Conservation (phyloP, 163 green algal species). For the Scenedesmus sp. region DNA sequence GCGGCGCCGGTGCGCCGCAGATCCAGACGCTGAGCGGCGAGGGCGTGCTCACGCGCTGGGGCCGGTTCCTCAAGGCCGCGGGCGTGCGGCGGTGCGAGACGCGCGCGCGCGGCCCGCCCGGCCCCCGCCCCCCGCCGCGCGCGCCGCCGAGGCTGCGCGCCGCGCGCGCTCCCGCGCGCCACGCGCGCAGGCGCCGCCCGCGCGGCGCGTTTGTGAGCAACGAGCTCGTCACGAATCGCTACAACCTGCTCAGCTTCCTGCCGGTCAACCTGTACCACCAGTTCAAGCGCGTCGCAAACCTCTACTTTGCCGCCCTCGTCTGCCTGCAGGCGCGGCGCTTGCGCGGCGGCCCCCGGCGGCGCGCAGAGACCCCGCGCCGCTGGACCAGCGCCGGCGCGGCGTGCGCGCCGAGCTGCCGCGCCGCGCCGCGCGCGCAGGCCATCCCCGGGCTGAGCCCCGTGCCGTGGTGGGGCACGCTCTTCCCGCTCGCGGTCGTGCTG, state of each 20-base stretch:
- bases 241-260: constrained; percentile 75
- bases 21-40: constrained; percentile 37
- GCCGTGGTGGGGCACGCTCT: constrained; percentile 78
- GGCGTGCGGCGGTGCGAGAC: constrained; percentile 15
- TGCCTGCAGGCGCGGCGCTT: constrained; percentile 41
- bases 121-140: neutral
- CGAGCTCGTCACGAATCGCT: constrained; percentile 42
- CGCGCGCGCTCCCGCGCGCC: neutral
- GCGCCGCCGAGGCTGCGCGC: neutral
- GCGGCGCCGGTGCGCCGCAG: neutral
- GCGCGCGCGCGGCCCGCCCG: neutral
- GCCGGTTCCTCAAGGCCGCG: constrained; percentile 11
- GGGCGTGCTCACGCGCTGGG: constrained; percentile 27
- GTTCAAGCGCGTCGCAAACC: constrained; percentile 87
- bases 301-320: constrained; percentile 76
- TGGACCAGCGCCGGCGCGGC: neutral
- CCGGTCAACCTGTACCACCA: constrained; percentile 86
- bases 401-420: neutral
- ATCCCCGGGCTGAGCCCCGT: constrained; percentile 75
- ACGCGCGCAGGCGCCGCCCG: neutral
- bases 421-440: constrained; percentile 61
- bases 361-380: too few species aligned
- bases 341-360: neutral
- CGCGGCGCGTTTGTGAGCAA: constrained; percentile 37
- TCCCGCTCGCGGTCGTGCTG: constrained; percentile 83